Evolutionary conservation across 2,329 filamentous ascomycete genomes (phyloP), one percentile per base, ranked within the genome.

Genomic region (Penicillium sp.): DNA sequence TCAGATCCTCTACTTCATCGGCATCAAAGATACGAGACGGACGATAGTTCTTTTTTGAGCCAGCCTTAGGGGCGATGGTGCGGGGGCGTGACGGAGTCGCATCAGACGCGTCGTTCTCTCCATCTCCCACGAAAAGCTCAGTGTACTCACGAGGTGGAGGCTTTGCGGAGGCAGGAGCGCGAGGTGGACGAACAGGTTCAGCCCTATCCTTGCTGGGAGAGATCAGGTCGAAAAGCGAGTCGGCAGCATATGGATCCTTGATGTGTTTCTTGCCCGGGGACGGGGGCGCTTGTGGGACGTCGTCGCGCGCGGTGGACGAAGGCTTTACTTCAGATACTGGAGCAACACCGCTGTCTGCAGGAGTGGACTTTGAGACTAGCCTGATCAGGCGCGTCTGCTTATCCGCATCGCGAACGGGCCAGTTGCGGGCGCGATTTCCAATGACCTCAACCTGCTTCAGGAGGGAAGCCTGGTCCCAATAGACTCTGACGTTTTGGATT

Each of bases 371-470:
- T 47, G 71, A 67, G 70, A 87, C 80, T 66, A 81, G 83, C 66
- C 85, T 83, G 70, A 97, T 91, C 71, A 97, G 81, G 71, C 88
- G 89, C 69, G 90, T 84, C 81, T 98, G 93, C 58, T 97, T 93
- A 71, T 87, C 87, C 74, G 90, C 91, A 75, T 97, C 93, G 69
- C 88, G 88, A 74, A 99, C 96, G 58, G 95, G 95, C 95, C 95
- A 99, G 79, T 95, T 96, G 76, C 90, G 91, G 60, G 91, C 92
- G 58, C 90, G 90, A 74, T 89, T 90, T 71, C 95, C 94, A 77
- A 99, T 98, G 60, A 97, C 89, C 65, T 97, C 93, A 66, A 97
- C 86, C 77, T 96, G 90, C 81, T 95, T 98, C 68, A 99, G 86
- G 46, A 99, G 86, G 58, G 92, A 90, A 64, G 89, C 93, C 78